Base-by-base conservation (phyloP, 2,329 filamentous ascomycete genomes). In the Fusarium sp. region DNA sequence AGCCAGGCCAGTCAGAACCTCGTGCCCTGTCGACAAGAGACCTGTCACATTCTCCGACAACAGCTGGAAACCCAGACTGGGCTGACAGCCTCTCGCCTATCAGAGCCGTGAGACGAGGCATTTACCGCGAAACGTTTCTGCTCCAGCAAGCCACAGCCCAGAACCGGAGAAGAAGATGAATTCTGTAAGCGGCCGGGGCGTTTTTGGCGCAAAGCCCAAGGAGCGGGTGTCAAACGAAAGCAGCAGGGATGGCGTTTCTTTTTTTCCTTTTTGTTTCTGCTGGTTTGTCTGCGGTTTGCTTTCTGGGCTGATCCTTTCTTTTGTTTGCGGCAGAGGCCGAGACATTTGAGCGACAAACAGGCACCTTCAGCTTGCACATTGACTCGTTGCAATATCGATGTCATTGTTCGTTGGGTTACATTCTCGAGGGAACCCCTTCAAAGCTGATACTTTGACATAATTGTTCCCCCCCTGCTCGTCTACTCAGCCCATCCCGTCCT, bases 401-500 rank as follows among this genome's bases (percentile, higher is more conserved):
- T 23, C 23, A 23, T 23, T 23, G 23, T 23, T 23, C 23, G 23
- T 23, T 23, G 23, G 23, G 23, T 23, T 23, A 23, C 23, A 23
- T 23, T 23, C 4, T 23, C 23, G 23, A 23, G 23, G 23, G 23
- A 23, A 23, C 23, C 23, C 31, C 31, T 12, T 34, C 31, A 34
- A 34, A 34, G 12, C 31, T 34, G 12, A 9, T 34, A 9, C 31
- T 23, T 23, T 23, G 23, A 23, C 23, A 23, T 23, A 23, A 23
- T 23, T 23, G 23, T 23, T 23, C 23, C 23, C 23, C 18, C 23
- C 12, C 48, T 52, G 48, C 23, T 16, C 36, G 13, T 56, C 31
- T 47, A 36, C 53, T 37, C 53, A 56, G 53, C 53, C 41, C 30
- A 18, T 39, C 53, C 23, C 41, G 53, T 47, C 53, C 51, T 27